These are phyloP conservation scores for Fusarium chlamydosporum DNA, from an alignment of 2,329 filamentous ascomycete genomes.

Conservation along the genomic window DNA sequence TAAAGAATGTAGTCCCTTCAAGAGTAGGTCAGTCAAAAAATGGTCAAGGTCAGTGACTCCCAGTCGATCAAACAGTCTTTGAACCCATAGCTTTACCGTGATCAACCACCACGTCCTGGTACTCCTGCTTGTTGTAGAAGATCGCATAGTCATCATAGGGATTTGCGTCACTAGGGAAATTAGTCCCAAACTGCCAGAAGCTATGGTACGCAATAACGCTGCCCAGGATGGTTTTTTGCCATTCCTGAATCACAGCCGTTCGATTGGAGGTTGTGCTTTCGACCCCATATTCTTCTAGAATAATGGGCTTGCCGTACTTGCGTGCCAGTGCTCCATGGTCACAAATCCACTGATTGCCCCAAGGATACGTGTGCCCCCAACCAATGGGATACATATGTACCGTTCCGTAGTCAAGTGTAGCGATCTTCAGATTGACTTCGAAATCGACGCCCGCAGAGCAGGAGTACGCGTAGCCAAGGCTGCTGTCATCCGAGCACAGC, in stretches of 20 bases:
- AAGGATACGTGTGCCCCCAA: slow-evolving; percentile 8
- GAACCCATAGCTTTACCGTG: background rate
- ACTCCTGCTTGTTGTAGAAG: slow-evolving; percentile 1
- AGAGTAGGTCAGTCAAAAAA: background rate
- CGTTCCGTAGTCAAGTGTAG: slow-evolving; percentile 7
- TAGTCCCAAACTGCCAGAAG: background rate
- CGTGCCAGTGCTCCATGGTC: background rate
- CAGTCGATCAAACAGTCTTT: background rate
- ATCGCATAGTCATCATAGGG: slow-evolving; percentile 4
- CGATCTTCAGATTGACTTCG: slow-evolving; percentile 5
- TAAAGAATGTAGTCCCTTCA: background rate
- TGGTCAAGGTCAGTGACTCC: background rate
- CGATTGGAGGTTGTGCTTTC: slow-evolving; percentile 8
- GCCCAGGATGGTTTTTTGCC: slow-evolving; percentile 2
- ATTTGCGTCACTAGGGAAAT: background rate
- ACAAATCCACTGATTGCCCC: slow-evolving; percentile 20
- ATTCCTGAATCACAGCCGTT: background rate
- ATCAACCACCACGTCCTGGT: slow-evolving; percentile 7
- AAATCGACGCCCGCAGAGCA: slow-evolving; percentile 9
- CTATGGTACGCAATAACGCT: slow-evolving; percentile 3
- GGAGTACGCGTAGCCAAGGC: slow-evolving; percentile 8
- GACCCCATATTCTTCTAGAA: slow-evolving; percentile 8
- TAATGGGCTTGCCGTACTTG: slow-evolving; percentile 1
- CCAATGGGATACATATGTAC: slow-evolving; percentile 16
- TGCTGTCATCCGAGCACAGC: slow-evolving; percentile 3